These are phyloP conservation scores for Chrysoporthe cubensis DNA, from an alignment of 2,329 filamentous ascomycete species.

Conservation along the genomic window DNA sequence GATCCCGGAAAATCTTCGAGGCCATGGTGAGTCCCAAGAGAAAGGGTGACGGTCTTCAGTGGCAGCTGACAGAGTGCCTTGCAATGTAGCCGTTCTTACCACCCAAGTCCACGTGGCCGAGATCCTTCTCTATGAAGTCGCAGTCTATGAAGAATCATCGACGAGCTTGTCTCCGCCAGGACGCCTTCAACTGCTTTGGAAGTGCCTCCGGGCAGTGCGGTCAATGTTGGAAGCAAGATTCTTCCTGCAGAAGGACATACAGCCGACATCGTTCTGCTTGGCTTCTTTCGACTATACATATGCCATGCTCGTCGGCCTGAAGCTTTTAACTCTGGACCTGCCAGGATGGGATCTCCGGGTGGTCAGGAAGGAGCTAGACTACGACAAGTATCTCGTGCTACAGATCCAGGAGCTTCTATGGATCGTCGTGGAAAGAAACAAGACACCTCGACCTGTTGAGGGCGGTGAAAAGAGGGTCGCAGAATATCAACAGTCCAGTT, in stretches of 20 bases:
- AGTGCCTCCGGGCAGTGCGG: slow-evolving; percentile 46
- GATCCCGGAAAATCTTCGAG: slow-evolving; percentile 40
- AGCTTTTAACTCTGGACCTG: slow-evolving; percentile 49
- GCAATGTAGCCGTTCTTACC: slow-evolving; percentile 42
- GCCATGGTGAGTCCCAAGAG: slow-evolving; percentile 38
- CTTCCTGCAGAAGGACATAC: slow-evolving; percentile 30
- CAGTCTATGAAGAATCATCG: slow-evolving; percentile 45
- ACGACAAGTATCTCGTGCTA: slow-evolving; percentile 37
- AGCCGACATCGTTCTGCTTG: slow-evolving; percentile 48
- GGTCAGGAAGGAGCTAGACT: slow-evolving; percentile 42
- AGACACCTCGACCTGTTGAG: slow-evolving; percentile 37
- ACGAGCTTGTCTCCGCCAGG: slow-evolving; percentile 41
- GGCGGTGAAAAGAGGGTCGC: slow-evolving; percentile 8
- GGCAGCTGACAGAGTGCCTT: not conserved
- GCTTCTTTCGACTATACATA: slow-evolving; percentile 53
- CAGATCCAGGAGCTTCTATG: slow-evolving; percentile 39
- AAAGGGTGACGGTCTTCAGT: not conserved
- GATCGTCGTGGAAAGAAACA: slow-evolving; percentile 34
- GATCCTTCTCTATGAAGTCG: slow-evolving; percentile 52
- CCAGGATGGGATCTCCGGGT: slow-evolving; percentile 51
- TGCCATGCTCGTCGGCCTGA: slow-evolving; percentile 50
- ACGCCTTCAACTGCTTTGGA: slow-evolving; percentile 51
- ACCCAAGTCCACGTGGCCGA: slow-evolving; percentile 50
- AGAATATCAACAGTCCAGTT: not conserved
- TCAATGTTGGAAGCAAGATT: slow-evolving; percentile 44